Evolutionary conservation across 2,329 filamentous ascomycete species (phyloP).

Genomic region (Clonostachys byssicola): DNA sequence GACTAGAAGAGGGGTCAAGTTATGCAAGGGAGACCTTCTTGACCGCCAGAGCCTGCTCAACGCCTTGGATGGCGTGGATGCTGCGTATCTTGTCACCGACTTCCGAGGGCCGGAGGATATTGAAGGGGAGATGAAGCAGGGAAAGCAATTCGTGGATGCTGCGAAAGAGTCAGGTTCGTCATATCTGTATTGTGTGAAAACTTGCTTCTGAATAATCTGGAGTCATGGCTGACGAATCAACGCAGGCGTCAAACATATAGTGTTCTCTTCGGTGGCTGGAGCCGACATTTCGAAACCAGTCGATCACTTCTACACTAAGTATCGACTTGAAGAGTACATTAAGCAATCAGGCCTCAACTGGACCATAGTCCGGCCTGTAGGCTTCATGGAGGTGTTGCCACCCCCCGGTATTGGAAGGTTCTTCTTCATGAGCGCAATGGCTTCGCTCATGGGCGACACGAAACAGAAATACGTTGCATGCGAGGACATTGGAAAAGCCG

Average conservation of each 20-base stretch:
- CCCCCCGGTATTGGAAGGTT: background rate
- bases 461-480: background rate
- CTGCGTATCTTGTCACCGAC: background rate
- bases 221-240: background rate
- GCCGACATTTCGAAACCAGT: background rate
- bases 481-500: background rate
- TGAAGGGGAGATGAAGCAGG: background rate
- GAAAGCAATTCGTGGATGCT: background rate
- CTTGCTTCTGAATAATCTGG: background rate
- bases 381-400: background rate
- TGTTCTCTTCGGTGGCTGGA: background rate
- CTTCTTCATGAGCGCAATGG: background rate
- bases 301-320: background rate
- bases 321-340: background rate
- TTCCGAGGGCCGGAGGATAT: background rate
- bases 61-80: background rate
- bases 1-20: background rate
- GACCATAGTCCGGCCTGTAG: background rate
- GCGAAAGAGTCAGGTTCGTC: background rate
- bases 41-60: background rate
- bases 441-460: background rate
- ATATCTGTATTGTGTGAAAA: background rate
- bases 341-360: background rate
- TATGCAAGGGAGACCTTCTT: background rate
- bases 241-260: background rate